A percentile compares a stretch with the other conserved stretches of the same genome.
Evolutionary conservation across 108 stramenopile genomes (phyloP).

Genomic region (Skeletonema menzelii): DNA sequence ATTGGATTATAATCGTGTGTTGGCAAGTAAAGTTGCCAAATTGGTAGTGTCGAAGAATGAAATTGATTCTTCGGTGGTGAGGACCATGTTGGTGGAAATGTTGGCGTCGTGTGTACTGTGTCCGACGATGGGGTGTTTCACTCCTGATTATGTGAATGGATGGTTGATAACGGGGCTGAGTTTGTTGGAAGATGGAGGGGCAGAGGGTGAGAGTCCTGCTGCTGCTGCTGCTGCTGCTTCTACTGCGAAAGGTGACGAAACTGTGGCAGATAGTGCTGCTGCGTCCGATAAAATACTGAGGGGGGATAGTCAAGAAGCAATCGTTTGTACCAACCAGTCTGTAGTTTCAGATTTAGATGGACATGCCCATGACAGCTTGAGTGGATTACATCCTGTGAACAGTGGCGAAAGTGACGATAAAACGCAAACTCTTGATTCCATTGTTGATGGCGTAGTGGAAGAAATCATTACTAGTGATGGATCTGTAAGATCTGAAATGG

Average conservation of each 20-base stretch:
- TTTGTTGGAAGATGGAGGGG: conserved; percentile 16
- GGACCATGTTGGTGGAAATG: conserved; percentile 71
- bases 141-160: conserved; percentile 70
- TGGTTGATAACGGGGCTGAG: conserved; percentile 49
- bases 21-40: conserved; percentile 66
- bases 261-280: not conserved
- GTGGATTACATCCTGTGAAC: not conserved
- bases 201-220: not conserved
- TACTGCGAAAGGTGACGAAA: not conserved
- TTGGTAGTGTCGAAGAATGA: conserved; percentile 63
- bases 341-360: not conserved
- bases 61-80: conserved; percentile 59
- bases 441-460: conserved; percentile 18
- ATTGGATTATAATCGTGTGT: conserved; percentile 82
- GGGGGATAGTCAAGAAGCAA: not conserved
- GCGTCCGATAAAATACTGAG: not conserved
- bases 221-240: not conserved
- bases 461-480: conserved; percentile 34
- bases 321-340: not conserved
- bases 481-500: conserved; percentile 33
- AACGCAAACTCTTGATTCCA: not conserved
- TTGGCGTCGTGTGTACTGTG: conserved; percentile 59
- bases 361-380: not conserved
- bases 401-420: not conserved
- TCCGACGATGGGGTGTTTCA: conserved; percentile 74